These are phyloP conservation scores for Kodamaea derodonti DNA, from an alignment of 1,139 yeast species.

Conservation along the genomic window DNA sequence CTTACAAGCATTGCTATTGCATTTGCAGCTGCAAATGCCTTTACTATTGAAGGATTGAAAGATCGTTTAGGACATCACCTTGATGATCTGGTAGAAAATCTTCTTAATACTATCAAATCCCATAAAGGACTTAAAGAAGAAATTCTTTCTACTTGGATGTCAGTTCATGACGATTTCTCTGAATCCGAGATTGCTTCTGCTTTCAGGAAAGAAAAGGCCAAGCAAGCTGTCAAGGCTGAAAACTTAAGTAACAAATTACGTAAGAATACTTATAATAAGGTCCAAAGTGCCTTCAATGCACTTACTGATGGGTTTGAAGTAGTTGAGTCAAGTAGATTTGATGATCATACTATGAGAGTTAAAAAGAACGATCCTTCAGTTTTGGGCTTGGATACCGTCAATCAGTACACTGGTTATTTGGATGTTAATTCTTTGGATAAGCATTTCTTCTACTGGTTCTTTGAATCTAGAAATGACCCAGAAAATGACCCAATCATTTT, in stretches of 20 bases:
- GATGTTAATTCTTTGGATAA: slow-evolving; percentile 55
- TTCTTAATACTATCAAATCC: no score
- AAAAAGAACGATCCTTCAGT: slow-evolving; percentile 38
- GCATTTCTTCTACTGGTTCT: slow-evolving; percentile 80
- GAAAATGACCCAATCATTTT: slow-evolving; percentile 54
- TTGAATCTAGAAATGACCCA: slow-evolving; percentile 56
- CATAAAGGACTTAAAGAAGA: no score
- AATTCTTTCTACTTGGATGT: no score
- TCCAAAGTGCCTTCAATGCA: neutral
- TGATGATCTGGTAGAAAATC: no score
- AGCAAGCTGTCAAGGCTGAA: slow-evolving; percentile 3
- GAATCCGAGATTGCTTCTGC: slow-evolving; percentile 16
- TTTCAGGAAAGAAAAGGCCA: slow-evolving; percentile 17
- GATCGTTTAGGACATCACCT: no score
- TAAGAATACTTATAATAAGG: slow-evolving; percentile 4
- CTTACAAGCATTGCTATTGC: slow-evolving; percentile 2
- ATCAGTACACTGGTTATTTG: slow-evolving; percentile 64
- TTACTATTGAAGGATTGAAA: no score
- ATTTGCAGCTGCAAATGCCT: slow-evolving; percentile 3
- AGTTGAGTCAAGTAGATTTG: slow-evolving; percentile 15
- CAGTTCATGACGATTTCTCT: slow-evolving; percentile 18
- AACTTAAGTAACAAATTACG: slow-evolving; percentile 10
- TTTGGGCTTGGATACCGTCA: slow-evolving; percentile 51
- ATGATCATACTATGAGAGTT: slow-evolving; percentile 38
- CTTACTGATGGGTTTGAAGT: slow-evolving; percentile 9